Base-by-base conservation (phyloP, 345 rosid genomes). In the Crucihimalaya himalaica region DNA sequence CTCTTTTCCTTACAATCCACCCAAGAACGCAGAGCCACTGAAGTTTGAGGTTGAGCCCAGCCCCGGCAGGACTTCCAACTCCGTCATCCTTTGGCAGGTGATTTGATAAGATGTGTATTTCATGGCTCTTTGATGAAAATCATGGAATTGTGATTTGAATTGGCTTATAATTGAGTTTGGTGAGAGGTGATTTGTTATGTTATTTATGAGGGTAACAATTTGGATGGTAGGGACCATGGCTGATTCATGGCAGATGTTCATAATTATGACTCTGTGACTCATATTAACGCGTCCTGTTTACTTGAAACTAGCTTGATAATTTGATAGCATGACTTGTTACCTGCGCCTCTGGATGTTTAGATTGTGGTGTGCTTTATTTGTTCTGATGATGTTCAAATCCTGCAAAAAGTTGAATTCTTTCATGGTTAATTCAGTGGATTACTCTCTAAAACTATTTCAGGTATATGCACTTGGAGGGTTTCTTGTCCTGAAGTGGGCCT, bases 381-480 rank as follows among this genome's bases (percentile, higher is more conserved):
- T 15, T 31, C 14, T 55, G n/a, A 79, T 59, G 19, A 2, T 64
- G 52, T 71, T 56, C 13, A 43, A 43, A 11, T 40, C 23, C 7
- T 70, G 52, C 71, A 31, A 62, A 68, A 53, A 0, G 50, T 62
- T 63, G 59, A 14, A 5, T 16, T 66, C 65, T 66, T 12, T 56
- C 11, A 12, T 31, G 37, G 50, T 21, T 72, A 7, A 39, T 51
- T 61, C 8, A 45, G 21, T 25, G 5, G 45, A 45, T 3, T 15
- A 21, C 58, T 9, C 8, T 18, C 19, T 27, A 4, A 39, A 63
- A 13, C 9, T 25, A 0, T 16, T 68, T 40, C 89, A 93, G 93
- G 97, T 90, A 8, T 88, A 90, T 78, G 93, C 95, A 18, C 71
- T 90, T 60, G 90, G 97, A 56, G 98, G 96, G 45, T 86, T 93